A percentile compares a stretch with the other conserved stretches of the same genome.
Conservation (phyloP, 768 basidiomycete species). For the Collybia nuda region DNA sequence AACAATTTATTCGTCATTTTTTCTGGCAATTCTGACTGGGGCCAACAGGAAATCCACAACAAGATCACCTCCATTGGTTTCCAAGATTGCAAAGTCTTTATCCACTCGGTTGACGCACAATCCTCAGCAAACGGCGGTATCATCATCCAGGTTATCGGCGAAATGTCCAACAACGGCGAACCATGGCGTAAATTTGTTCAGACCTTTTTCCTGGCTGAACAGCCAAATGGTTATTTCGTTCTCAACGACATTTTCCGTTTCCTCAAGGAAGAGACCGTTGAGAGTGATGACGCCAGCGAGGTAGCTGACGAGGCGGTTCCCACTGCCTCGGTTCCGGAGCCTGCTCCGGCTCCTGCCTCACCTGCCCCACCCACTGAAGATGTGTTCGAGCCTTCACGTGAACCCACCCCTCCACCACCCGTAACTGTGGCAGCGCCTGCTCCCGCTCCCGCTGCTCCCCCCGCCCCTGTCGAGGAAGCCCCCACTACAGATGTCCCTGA, state of each 20-base stretch:
- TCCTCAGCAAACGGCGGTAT: slow-evolving; percentile 94
- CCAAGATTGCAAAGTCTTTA: slow-evolving; percentile 97
- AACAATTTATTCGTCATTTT: slow-evolving; percentile 1
- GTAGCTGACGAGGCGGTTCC: slow-evolving; percentile 28
- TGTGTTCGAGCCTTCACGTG: slow-evolving; percentile 27
- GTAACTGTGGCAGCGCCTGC: slow-evolving; percentile 29
- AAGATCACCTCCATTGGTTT: slow-evolving; percentile 94
- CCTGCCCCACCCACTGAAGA: slow-evolving; percentile 35
- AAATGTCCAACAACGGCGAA: slow-evolving; percentile 92
- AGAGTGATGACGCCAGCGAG: slow-evolving; percentile 67
- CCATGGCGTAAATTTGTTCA: slow-evolving; percentile 99
- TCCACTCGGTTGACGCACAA: slow-evolving; percentile 97
- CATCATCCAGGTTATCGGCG: slow-evolving; percentile 98
- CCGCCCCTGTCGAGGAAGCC: slow-evolving; percentile 34
- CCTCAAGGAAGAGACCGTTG: slow-evolving; percentile 92
- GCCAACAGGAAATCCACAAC: slow-evolving; percentile 87
- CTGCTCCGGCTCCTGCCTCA: slow-evolving; percentile 26
- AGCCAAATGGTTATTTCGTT: slow-evolving; percentile 98
- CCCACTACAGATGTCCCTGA: slow-evolving; percentile 41
- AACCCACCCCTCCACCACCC: slow-evolving; percentile 40
- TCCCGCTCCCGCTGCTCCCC: slow-evolving; percentile 25
- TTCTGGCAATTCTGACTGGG: too few relatives aligned
- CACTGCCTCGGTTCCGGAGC: slow-evolving; percentile 23
- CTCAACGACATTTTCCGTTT: slow-evolving; percentile 99
- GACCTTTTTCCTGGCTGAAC: slow-evolving; percentile 99